Base-by-base conservation (phyloP, 345 rosid genomes). In the Cardamine resedifolia region DNA sequence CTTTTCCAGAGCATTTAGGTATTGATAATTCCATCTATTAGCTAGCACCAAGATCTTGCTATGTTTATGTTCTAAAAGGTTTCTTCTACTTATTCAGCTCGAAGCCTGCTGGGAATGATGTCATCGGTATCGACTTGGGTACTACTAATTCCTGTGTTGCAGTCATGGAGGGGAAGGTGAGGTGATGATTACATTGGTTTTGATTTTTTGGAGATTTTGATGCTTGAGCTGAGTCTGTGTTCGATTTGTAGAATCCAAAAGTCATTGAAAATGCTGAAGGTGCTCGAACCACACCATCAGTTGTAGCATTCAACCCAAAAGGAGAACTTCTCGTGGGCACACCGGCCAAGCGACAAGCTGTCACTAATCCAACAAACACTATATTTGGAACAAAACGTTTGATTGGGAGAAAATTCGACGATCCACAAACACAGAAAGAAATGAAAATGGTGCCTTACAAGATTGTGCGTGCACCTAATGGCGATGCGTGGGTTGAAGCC, bases 151-250 rank as follows among this genome's bases (percentile, higher is more conserved):
- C 99, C 0, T 95, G 99, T 74, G 99, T 95, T 71, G 82, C 96
- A n/a, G 87, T 92, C 66, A 95, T 95, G 99, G 99, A 95, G 70
- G 99, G 99, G 41, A 95, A 92, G 86, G 99, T 95, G 59, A 50
- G 66, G n/a, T 30, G 19, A 1, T 70, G 41, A 16, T 21, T 20
- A 14, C 21, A 10, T 10, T 24, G 0, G 2, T 72, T 39, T 24
- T 55, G 16, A 8, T 27, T 15, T 60, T 10, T 34, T 26, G 4
- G 6, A 24, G 19, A 4, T 36, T 16, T 47, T 2, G 0, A 18
- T 38, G 16, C 24, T 39, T 23, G 43, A 26, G 66, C 21, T 71
- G 3, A 19, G n/a, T 55, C 57, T 45, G 43, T 61, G 50, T 45
- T 20, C 56, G 55, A 18, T 71, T 58, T 64, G 67, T 48, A 92